Evolutionary conservation across 495 filamentous ascomycete species (phyloP).

Genomic region (Aspergillus funiculosus): DNA sequence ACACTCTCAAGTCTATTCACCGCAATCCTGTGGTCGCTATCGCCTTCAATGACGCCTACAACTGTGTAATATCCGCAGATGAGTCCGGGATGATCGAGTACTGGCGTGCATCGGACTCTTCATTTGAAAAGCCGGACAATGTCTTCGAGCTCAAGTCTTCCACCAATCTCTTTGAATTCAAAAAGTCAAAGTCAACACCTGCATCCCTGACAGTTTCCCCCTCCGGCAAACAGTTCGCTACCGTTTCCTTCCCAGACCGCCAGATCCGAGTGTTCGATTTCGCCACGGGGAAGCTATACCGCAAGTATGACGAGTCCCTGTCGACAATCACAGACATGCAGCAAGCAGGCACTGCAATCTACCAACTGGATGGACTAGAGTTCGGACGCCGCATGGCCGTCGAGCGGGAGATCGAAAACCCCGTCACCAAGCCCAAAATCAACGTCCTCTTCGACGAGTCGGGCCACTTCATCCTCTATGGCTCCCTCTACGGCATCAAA

Average conservation of each 20-base stretch:
- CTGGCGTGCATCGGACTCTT: slow-evolving; percentile 68
- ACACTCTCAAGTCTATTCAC: slow-evolving; percentile 70
- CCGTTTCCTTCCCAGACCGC: slow-evolving; percentile 89
- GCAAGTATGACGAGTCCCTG: slow-evolving; percentile 92
- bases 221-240: slow-evolving; percentile 75
- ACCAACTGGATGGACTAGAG: slow-evolving; percentile 79
- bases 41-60: slow-evolving; percentile 80
- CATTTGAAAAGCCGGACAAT: slow-evolving; percentile 83
- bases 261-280: slow-evolving; percentile 93
- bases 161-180: slow-evolving; percentile 94
- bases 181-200: slow-evolving; percentile 83
- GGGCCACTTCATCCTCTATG: slow-evolving; percentile 90
- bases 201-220: slow-evolving; percentile 83
- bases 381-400: slow-evolving; percentile 86
- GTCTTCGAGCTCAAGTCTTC: slow-evolving; percentile 90
- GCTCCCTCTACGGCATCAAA: slow-evolving; percentile 84
- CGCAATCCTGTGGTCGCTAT: slow-evolving; percentile 72
- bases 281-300: slow-evolving; percentile 74
- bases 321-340: slow-evolving; percentile 86
- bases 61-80: slow-evolving; percentile 86
- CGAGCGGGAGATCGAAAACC: slow-evolving; percentile 77
- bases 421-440: slow-evolving; percentile 59
- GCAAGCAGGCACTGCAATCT: slow-evolving; percentile 74
- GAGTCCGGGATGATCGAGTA: slow-evolving; percentile 95
- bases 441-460: slow-evolving; percentile 96